These are phyloP conservation scores for Globisporangium parvum DNA, from an alignment of 352 stramenopile species.

Conservation along the genomic window DNA sequence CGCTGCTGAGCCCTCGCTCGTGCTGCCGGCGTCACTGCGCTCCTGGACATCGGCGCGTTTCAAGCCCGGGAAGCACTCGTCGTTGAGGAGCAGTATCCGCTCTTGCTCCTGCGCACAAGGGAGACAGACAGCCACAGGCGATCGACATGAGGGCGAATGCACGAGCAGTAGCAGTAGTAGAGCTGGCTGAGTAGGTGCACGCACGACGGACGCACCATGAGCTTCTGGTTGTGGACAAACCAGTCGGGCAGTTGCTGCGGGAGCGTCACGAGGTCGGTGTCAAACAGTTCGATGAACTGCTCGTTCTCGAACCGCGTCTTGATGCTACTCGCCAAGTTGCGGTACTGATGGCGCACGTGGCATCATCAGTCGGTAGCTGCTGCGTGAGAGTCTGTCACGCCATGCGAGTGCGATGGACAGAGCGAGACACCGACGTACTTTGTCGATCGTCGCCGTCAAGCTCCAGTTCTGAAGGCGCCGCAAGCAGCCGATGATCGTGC, in stretches of 20 bases:
- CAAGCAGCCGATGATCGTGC: slow-evolving; percentile 78
- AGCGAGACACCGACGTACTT: slow-evolving; percentile 35
- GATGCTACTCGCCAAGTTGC: slow-evolving; percentile 78
- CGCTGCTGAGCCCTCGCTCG: background rate
- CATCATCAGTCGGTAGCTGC: no score
- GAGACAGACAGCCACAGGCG: no score
- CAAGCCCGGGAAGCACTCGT: slow-evolving; percentile 61
- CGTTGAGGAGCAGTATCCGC: slow-evolving; percentile 52
- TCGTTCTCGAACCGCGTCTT: slow-evolving; percentile 88
- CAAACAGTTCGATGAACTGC: slow-evolving; percentile 87
- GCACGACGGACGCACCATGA: slow-evolving; percentile 40
- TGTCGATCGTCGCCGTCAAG: slow-evolving; percentile 83
- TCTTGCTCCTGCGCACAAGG: slow-evolving; percentile 57
- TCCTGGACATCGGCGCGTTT: slow-evolving; percentile 16
- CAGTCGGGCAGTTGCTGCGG: slow-evolving; percentile 71
- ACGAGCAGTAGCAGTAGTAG: background rate
- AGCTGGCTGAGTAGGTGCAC: background rate
- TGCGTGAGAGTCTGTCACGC: no score
- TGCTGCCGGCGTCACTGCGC: slow-evolving; percentile 7
- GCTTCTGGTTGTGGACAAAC: slow-evolving; percentile 74
- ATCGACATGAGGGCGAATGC: background rate
- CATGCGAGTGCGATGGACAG: background rate
- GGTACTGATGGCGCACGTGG: slow-evolving; percentile 46
- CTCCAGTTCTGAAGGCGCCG: slow-evolving; percentile 83
- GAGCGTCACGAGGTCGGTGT: slow-evolving; percentile 71